phyloP scores from a whole-genome alignment of 805 yeast genomes.

The Ogataea degrootiae region DNA sequence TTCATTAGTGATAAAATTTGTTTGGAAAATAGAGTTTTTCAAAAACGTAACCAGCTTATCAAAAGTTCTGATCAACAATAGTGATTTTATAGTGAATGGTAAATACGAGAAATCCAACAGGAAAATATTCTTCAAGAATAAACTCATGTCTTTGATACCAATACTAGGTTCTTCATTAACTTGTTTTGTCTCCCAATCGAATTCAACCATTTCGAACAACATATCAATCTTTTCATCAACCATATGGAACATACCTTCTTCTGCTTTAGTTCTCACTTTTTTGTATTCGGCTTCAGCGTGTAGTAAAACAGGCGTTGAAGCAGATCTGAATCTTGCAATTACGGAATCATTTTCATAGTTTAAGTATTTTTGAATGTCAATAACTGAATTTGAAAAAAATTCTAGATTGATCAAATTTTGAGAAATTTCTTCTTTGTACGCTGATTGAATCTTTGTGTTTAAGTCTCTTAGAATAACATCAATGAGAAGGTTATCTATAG shows the following conservation, averaged over 20 bases:
- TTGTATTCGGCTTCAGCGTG: conserved; percentile 45
- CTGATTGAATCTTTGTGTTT: conserved; percentile 55
- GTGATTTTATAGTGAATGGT: conserved; percentile 70
- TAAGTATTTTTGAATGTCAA: conserved; percentile 52
- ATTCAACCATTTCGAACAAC: conserved; percentile 77
- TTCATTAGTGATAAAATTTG: conserved; percentile 53
- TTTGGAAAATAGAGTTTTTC: conserved; percentile 50
- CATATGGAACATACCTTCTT: conserved; percentile 72
- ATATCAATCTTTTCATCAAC: conserved; percentile 78
- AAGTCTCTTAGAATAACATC: conserved; percentile 63
- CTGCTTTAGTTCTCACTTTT: conserved; percentile 64
- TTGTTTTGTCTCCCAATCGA: conserved; percentile 67
- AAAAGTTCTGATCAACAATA: conserved; percentile 80
- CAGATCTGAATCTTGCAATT: conserved; percentile 30
- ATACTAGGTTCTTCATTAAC: conserved; percentile 60
- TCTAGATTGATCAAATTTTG: conserved; percentile 87
- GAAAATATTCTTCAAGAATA: conserved; percentile 79
- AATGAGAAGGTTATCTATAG: conserved; percentile 66
- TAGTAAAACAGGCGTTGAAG: conserved; percentile 28
- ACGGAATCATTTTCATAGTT: conserved; percentile 30
- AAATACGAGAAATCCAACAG: conserved; percentile 77
- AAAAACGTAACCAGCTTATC: conserved; percentile 77
- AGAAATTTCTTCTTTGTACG: conserved; percentile 83
- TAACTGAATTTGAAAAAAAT: conserved; percentile 72
- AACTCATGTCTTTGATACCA: conserved; percentile 77